Base-by-base conservation (phyloP, 352 stramenopile species). In the Phytophthora crassamura region DNA sequence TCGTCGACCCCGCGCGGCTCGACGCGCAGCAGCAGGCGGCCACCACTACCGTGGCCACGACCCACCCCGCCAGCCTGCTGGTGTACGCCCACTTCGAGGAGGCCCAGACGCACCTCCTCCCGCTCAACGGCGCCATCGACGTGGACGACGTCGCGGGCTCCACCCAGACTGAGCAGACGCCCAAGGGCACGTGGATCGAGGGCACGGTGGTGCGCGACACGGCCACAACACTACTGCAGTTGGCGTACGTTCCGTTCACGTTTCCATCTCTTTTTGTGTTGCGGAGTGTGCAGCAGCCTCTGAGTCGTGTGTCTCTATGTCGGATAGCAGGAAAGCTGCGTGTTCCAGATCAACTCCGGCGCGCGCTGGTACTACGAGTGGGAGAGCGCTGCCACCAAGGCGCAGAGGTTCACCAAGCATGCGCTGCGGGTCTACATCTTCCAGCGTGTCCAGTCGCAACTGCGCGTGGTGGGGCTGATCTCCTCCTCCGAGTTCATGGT, bases 351-450 rank as follows among this genome's bases (percentile, higher is more conserved):
- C 69, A 90, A 88, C 46, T 41, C 76, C 0, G 62, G 72, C 15
- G 78, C 77, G 15, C 63, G 78, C 15, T 91, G 82, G 82, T 91
- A 89, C 62, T 91, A 91, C 66, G 72, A 88, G 33, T 91, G 82
- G 80, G 82, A 87, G 41, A 89, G 78, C 49, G 82, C 68, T 1
- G 78, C 78, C 38, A 91, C 70, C 14, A 89, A 88, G 56, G 74
- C 75, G 2, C 80, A 88, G 47, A 74, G 82, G 9, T 85, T 88
- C 57, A 89, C 72, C 14, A 80, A 84, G 56, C 82, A 89, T 58
- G 75, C 85, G 30, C 71, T 91, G 25, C 67, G 74, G 2, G 74
- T 78, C 32, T 91, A 89, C 53, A 69, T 89, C 2, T 77, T 89
- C 39, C 57, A 85, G 65, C 64, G 55, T 3, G 20, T 56, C 4